Percentiles rank a stretch among this genome's conserved stretches.
phyloP scores from a whole-genome alignment of 2,329 filamentous ascomycete genomes.

The Talaromyces sp. region DNA sequence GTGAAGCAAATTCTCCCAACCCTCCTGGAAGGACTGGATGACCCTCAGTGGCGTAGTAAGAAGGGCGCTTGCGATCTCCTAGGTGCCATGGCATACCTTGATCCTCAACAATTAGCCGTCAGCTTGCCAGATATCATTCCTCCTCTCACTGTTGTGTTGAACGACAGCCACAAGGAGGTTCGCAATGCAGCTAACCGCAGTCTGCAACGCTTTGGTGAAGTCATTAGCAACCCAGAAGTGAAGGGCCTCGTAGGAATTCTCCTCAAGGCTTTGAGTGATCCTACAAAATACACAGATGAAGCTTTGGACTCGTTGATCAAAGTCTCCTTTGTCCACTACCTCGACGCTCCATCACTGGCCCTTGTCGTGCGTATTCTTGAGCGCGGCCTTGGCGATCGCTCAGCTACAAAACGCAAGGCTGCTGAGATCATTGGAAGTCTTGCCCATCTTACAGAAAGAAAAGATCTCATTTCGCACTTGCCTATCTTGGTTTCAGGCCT shows the following conservation, averaged over 20 bases:
- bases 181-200: slow-evolving; percentile 87
- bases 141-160: slow-evolving; percentile 85
- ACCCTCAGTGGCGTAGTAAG: slow-evolving; percentile 96
- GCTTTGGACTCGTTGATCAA: slow-evolving; percentile 92
- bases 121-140: slow-evolving; percentile 96
- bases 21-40: slow-evolving; percentile 84
- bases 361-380: slow-evolving; percentile 93
- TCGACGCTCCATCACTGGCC: slow-evolving; percentile 94
- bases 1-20: slow-evolving; percentile 93
- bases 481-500: slow-evolving; percentile 89
- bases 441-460: slow-evolving; percentile 92
- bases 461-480: slow-evolving; percentile 84
- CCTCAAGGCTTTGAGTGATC: slow-evolving; percentile 93
- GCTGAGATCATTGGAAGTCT: slow-evolving; percentile 97
- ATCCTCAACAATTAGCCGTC: slow-evolving; percentile 86
- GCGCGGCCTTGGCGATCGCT: slow-evolving; percentile 83
- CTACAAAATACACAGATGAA: slow-evolving; percentile 93
- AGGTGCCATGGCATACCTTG: slow-evolving; percentile 96
- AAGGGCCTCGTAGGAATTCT: slow-evolving; percentile 87
- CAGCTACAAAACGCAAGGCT: slow-evolving; percentile 91
- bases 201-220: slow-evolving; percentile 95
- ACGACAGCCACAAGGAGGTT: slow-evolving; percentile 98
- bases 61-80: slow-evolving; percentile 95
- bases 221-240: slow-evolving; percentile 96
- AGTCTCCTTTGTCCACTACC: slow-evolving; percentile 95